A percentile compares a stretch with the other conserved stretches of the same genome.
phyloP scores from a whole-genome alignment of 129 eudicot genomes.

The Arctium lappa region DNA sequence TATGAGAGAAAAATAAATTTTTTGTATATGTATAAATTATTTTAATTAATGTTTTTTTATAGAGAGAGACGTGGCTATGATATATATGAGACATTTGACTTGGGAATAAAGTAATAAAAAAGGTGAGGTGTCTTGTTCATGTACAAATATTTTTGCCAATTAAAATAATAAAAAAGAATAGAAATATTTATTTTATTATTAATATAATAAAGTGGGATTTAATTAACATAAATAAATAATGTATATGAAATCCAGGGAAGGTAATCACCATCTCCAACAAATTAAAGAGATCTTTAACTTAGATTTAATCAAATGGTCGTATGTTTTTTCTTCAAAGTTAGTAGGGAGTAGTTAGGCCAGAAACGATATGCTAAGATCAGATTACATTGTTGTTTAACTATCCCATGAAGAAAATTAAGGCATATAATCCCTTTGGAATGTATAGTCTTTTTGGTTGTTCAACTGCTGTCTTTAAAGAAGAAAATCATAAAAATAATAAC shows the following conservation, averaged over 20 bases:
- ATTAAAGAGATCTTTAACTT: neutral
- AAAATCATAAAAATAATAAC: neutral
- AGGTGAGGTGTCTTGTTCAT: slow-evolving; percentile 15
- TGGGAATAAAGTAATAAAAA: neutral
- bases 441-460: slow-evolving; percentile 35
- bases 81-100: slow-evolving; percentile 24
- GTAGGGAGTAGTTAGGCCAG: slow-evolving; percentile 35
- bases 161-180: neutral
- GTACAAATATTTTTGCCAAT: neutral
- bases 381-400: slow-evolving; percentile 54
- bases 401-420: slow-evolving; percentile 37
- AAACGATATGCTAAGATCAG: slow-evolving; percentile 18
- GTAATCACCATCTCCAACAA: neutral
- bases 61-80: neutral
- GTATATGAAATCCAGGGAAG: slow-evolving; percentile 13
- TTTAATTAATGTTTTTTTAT: no score
- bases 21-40: no score
- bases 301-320: neutral
- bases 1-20: no score
- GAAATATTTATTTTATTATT: neutral
- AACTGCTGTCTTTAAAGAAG: slow-evolving; percentile 24
- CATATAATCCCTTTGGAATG: neutral
- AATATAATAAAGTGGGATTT: neutral
- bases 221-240: neutral
- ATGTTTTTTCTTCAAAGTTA: slow-evolving; percentile 27